Evolutionary conservation across 2,329 filamentous ascomycete genomes (phyloP), one percentile per base, ranked within the genome.

Genomic region (Trichoderma atrobrunneum): DNA sequence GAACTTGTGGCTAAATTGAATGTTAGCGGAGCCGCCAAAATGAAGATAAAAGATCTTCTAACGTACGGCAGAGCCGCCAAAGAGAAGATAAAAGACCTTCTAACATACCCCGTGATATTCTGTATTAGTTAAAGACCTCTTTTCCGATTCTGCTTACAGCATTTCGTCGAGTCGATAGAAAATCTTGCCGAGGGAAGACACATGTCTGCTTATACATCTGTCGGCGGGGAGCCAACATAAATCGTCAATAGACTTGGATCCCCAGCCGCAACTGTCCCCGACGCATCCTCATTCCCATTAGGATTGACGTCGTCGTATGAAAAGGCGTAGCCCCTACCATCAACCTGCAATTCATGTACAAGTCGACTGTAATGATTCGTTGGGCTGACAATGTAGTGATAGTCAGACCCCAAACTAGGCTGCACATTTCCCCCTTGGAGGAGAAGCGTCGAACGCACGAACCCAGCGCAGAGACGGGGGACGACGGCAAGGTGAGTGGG

Each of bases 241-340:
- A 83, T 74, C 1, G 76, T 79, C 71, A 82, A 71, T 14, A 63
- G 75, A 3, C 77, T 71, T 0, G 78, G 77, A 11, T 63, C 72
- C 1, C 75, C 76, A 1, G 79, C 79, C 0, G 76, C 65, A 18
- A 83, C 77, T 16, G 78, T 73, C 0, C 81, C 82, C 1, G 82
- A 82, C 3, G 87, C 86, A 77, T 91, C 88, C 74, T 84, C 81
- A 32, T 85, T 84, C 21, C 85, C 87, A 72, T 84, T 82, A 0
- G 89, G 86, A 70, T 88, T 87, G 21, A 92, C 90, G 77, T 92
- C 90, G 76, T 92, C 90, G 75, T 91, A 92, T 0, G 90, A 85
- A 77, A 92, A 92, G 0, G 88, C 87, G 77, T 92, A 92, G 0
- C 90, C 90, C 59, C 84, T 81, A 1, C 86, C 85, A 77, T 91